phyloP scores from a whole-genome alignment of 1,284 basidiomycete species.

The Cutaneotrichosporon sp. region DNA sequence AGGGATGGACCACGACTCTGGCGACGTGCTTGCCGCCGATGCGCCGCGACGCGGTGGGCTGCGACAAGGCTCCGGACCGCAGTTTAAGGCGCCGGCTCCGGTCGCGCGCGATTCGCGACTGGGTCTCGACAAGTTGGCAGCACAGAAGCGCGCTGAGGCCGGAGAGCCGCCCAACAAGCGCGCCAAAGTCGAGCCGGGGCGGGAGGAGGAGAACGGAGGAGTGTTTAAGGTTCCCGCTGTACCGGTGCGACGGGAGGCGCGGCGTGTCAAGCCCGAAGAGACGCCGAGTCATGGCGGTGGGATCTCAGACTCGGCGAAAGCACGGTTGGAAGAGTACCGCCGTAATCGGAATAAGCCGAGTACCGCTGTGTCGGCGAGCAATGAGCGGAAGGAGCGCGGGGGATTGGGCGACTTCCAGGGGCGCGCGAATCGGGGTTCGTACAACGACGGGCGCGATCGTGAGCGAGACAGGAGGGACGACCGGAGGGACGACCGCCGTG shows the following conservation, averaged over 20 bases:
- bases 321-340: constrained; percentile 72
- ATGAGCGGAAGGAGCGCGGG: constrained; percentile 19
- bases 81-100: constrained; percentile 67
- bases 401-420: constrained; percentile 51
- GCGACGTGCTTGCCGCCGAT: constrained; percentile 77
- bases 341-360: constrained; percentile 62
- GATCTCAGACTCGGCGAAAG: constrained; percentile 69
- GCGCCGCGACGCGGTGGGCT: constrained; percentile 72
- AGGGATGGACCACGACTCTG: constrained; percentile 75
- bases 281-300: constrained; percentile 93
- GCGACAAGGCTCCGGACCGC: constrained; percentile 67
- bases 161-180: constrained; percentile 61
- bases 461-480: constrained; percentile 15
- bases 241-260: constrained; percentile 59
- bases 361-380: constrained; percentile 32
- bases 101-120: constrained; percentile 72
- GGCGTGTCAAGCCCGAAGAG: constrained; percentile 75
- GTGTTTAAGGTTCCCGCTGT: constrained; percentile 85
- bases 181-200: constrained; percentile 59
- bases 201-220: constrained; percentile 54
- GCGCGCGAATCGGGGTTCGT: constrained; percentile 53
- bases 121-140: constrained; percentile 81
- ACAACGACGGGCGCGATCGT: constrained; percentile 51
- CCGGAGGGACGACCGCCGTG: constrained; percentile 18
- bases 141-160: constrained; percentile 72